Conservation (phyloP, 1,139 yeast species). For the Diutina ranongensis region DNA sequence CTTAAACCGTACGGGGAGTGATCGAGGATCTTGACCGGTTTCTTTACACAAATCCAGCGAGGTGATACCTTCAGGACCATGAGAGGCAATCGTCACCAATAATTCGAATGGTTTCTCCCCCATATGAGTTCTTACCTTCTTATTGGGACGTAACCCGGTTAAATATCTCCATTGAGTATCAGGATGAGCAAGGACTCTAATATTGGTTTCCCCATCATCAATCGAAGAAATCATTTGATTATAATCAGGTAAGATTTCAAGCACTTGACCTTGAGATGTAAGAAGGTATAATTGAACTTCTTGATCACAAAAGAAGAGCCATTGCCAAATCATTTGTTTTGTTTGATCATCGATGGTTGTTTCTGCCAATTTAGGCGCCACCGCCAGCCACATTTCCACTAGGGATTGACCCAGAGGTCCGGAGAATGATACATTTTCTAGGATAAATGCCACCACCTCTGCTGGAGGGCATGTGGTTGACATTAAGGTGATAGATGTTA, state of each 20-base stretch:
- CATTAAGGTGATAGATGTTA: background rate
- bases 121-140: background rate
- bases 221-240: background rate
- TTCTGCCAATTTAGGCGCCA: background rate
- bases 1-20: constrained; percentile 1
- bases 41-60: constrained; percentile 5
- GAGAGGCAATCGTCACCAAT: background rate
- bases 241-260: background rate
- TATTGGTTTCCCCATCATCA: background rate
- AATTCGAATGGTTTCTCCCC: constrained; percentile 2
- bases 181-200: background rate
- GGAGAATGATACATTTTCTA: background rate
- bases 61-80: background rate
- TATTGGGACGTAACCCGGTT: background rate
- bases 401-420: background rate
- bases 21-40: constrained; percentile 5
- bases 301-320: background rate
- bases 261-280: background rate
- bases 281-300: background rate
- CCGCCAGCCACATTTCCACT: background rate
- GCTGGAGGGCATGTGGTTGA: background rate
- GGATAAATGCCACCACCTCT: background rate
- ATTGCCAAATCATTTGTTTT: constrained; percentile 4
- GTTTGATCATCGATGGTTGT: background rate
- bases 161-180: constrained; percentile 4